phyloP scores from a whole-genome alignment of 768 basidiomycete genomes.

The Phallus indusiatus region DNA sequence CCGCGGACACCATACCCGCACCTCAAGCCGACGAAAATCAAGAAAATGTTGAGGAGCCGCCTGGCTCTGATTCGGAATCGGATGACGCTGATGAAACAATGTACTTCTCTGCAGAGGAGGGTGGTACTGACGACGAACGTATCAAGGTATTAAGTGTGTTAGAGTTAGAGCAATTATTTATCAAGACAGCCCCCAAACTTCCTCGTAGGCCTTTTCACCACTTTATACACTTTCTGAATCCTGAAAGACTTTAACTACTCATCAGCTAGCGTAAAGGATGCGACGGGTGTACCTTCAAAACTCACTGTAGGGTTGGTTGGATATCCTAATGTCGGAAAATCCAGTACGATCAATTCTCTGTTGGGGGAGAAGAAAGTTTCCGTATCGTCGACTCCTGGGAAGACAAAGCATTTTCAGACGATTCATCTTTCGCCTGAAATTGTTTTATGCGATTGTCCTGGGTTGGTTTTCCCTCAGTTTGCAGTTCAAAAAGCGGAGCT shows the following conservation, averaged over 20 bases:
- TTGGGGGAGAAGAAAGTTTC: constrained; percentile 96
- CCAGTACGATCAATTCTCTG: constrained; percentile 93
- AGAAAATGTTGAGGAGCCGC: constrained; percentile 21
- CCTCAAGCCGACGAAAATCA: constrained; percentile 14
- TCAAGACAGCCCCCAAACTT: constrained; percentile 59
- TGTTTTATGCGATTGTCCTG: constrained; percentile 93
- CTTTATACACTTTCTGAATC: neutral
- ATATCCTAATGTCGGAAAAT: constrained; percentile 98
- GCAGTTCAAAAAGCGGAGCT: constrained; percentile 93
- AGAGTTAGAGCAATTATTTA: constrained; percentile 81
- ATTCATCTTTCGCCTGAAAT: constrained; percentile 86
- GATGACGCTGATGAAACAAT: constrained; percentile 30
- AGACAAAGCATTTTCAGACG: constrained; percentile 99
- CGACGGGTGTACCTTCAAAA: neutral
- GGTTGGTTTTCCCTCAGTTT: constrained; percentile 97
- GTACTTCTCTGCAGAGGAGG: constrained; percentile 48
- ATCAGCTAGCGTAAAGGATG: neutral
- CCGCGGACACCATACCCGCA: constrained; percentile 6
- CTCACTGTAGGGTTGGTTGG: constrained; percentile 85
- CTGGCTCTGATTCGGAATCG: constrained; percentile 23
- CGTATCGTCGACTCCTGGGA: constrained; percentile 94
- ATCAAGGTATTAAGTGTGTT: constrained; percentile 74
- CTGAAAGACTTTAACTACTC: neutral
- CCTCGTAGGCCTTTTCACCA: constrained; percentile 34
- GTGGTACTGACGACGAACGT: constrained; percentile 45